Base-by-base conservation (phyloP, 1,284 basidiomycete genomes). In the Ustilago xerochloae region DNA sequence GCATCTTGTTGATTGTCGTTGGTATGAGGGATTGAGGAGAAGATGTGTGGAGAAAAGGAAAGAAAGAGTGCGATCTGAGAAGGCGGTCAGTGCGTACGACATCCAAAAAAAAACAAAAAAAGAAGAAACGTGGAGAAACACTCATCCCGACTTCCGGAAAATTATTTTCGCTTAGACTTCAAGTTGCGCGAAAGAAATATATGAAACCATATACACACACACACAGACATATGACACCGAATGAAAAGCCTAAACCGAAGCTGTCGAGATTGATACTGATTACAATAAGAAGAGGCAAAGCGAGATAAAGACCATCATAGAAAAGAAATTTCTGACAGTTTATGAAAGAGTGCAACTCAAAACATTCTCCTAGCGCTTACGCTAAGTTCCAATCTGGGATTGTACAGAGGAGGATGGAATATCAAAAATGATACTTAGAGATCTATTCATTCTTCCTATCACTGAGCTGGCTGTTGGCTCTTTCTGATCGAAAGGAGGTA, bases 371-470 rank as follows among this genome's bases (percentile, higher is more conserved):
- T n/a, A n/a, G n/a, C n/a, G n/a, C n/a, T n/a, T n/a, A n/a, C n/a
- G n/a, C n/a, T n/a, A n/a, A n/a, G n/a, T n/a, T n/a, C n/a, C n/a
- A n/a, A n/a, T n/a, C n/a, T n/a, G n/a, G n/a, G n/a, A n/a, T n/a
- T n/a, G n/a, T 43, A 8, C 4, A 52, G 33, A 4, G 55, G 46
- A 28, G 47, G 48, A 30, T n/a, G 63, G 20, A 10, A 53, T 12
- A 15, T 67, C 58, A 36, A 67, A 67, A 22, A 67, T 53, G 29
- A 48, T 61, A 35, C 64, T 67, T 3, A 62, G 41, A 49, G 58
- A 56, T 16, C 64, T 26, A 24, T 61, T 67, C n/a, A 53, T 36
- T 8, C 58, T 56, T 39, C 6, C 18, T 30, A 6, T 18, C 8
- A 8, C 43, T 8, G 22, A 24, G 43, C 18, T 24, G 7, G 8